Evolutionary conservation across 1,284 basidiomycete species (phyloP).

Genomic region (Rhodotorula glutinis): DNA sequence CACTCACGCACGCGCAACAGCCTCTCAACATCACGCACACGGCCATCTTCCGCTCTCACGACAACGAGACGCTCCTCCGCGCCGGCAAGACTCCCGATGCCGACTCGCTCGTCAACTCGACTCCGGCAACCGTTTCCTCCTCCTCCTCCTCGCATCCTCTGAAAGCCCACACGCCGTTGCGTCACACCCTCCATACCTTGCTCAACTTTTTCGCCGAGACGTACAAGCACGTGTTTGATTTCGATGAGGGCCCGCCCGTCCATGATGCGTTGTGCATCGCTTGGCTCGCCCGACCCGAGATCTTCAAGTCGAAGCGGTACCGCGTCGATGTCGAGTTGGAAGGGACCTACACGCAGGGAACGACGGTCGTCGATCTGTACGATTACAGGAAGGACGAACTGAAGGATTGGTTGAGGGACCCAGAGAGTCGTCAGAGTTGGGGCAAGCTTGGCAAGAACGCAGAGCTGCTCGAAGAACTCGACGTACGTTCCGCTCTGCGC

Average conservation of each 20-base stretch:
- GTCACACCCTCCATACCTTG: constrained; percentile 68
- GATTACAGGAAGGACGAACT: constrained; percentile 53
- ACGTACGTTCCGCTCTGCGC: constrained; percentile 43
- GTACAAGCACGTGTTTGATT: constrained; percentile 65
- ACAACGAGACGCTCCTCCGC: constrained; percentile 57
- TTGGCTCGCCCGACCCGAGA: constrained; percentile 62
- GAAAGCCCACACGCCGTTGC: constrained; percentile 55
- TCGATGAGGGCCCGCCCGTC: constrained; percentile 71
- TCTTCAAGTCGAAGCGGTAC: constrained; percentile 62
- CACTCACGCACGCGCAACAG: neutral
- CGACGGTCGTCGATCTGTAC: constrained; percentile 73
- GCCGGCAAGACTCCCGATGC: constrained; percentile 8
- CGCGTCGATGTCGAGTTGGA: constrained; percentile 71
- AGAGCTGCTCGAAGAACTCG: constrained; percentile 60
- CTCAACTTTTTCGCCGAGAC: constrained; percentile 60
- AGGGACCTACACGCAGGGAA: constrained; percentile 62
- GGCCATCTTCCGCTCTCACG: constrained; percentile 60
- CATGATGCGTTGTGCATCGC: constrained; percentile 76
- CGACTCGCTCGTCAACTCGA: neutral
- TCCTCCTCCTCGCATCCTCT: neutral
- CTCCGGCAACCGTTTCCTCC: constrained; percentile 2
- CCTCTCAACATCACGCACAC: constrained; percentile 81
- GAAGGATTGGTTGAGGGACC: constrained; percentile 63
- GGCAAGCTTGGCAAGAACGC: constrained; percentile 62
- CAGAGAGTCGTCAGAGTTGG: constrained; percentile 40